phyloP scores from a whole-genome alignment of 805 yeast genomes.

The Kluyveromyces lactis region DNA sequence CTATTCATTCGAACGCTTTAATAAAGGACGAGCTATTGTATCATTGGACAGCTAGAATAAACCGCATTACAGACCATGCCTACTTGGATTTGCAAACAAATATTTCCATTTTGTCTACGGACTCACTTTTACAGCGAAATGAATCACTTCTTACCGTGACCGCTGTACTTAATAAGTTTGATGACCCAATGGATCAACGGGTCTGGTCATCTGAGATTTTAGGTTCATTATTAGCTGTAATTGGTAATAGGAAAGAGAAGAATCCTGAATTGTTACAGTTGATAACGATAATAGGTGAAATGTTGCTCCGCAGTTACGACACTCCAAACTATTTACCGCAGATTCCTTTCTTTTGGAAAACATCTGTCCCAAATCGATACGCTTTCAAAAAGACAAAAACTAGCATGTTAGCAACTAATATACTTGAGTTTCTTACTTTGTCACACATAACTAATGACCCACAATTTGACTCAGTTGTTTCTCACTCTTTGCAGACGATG shows the following conservation, averaged over 20 bases:
- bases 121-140: neutral
- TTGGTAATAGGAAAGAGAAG: neutral
- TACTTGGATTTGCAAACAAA: neutral
- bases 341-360: conserved; percentile 36
- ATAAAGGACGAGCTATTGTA: neutral
- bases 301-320: conserved; percentile 47
- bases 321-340: conserved; percentile 51
- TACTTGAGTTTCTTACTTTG: conserved; percentile 44
- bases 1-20: neutral
- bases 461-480: conserved; percentile 42
- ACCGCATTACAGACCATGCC: neutral
- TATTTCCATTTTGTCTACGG: conserved; percentile 1
- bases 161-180: neutral
- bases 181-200: neutral
- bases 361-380: conserved; percentile 29
- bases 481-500: conserved; percentile 35
- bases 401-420: conserved; percentile 42
- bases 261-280: conserved; percentile 11
- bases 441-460: conserved; percentile 43
- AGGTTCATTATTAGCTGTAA: neutral
- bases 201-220: conserved; percentile 2
- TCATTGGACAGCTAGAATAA: neutral
- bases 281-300: conserved; percentile 40
- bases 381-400: conserved; percentile 31
- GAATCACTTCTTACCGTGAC: neutral